Evolutionary conservation across 805 yeast species (phyloP), one percentile per base, ranked within the genome.

Genomic region (Brettanomyces naardenensis): DNA sequence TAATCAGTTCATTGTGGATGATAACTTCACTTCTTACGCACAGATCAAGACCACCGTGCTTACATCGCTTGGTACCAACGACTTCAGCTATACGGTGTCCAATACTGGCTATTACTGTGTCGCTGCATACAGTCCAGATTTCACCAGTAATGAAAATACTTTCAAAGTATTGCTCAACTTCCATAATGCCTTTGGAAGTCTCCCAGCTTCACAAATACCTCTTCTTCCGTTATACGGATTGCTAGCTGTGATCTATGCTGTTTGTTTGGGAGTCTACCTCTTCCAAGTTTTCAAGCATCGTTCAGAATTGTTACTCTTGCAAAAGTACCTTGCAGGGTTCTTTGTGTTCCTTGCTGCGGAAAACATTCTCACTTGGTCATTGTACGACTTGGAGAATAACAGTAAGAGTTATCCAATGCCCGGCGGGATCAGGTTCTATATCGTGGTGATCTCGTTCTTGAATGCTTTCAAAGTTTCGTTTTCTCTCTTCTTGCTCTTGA

Each of bases 71-170:
- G 90, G 90, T 3, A 66, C 72, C 21, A 75, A 76, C 31, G 73
- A 75, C 31, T 59, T 80, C 41, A 67, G 71, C 28, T 92, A 88
- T 52, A 66, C 67, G 4, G 75, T 92, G 31, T 64, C 68, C 40
- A 68, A 71, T 41, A 87, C 97, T 1, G 97, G 97, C 5, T 92
- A 82, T 59, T 92, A 89, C 62, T 92, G 98, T 66, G 82, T 90
- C 30, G 78, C 88, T 2, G 80, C 94, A 0, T 76, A 67, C 46
- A 68, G 76, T 19, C 62, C 72, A 19, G 48, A 58, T 14, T 55
- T 54, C 34, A 46, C 52, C 13, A 35, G 37, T 2, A 38, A 40
- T 5, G 37, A 44, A 6, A 56, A 57, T 31, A 66, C 64, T 17
- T 92, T 80, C 59, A 58, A 68, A 36, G 83, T 90, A 13, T 59